Conservation (phyloP, 2,329 filamentous ascomycete species). For the Fusarium longipes region DNA sequence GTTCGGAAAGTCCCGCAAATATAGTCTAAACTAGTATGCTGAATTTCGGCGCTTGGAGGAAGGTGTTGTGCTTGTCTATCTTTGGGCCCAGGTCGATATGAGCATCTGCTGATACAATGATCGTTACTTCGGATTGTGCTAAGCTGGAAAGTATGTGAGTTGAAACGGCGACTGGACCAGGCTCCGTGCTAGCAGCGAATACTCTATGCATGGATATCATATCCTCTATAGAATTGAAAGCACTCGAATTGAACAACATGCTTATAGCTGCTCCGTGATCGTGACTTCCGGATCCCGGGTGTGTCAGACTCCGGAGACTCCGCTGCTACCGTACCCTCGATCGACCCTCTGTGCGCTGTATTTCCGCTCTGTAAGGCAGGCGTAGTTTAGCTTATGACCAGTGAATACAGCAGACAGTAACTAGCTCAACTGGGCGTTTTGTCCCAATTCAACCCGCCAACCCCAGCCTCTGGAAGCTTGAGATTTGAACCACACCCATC, state of each 20-base stretch:
- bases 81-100: background rate
- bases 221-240: background rate
- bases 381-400: slow-evolving; percentile 27
- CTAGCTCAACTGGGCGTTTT: slow-evolving; percentile 3
- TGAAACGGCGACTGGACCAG: background rate
- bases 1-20: background rate
- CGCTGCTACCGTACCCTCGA: slow-evolving; percentile 7
- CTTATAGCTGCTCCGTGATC: slow-evolving; percentile 5
- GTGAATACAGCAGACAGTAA: background rate
- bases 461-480: slow-evolving; percentile 12
- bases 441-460: background rate
- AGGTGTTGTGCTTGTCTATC: background rate
- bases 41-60: background rate
- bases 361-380: slow-evolving; percentile 15
- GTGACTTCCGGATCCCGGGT: slow-evolving; percentile 10
- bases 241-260: background rate
- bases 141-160: background rate
- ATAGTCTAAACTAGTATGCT: background rate
- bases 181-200: background rate
- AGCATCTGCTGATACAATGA: background rate
- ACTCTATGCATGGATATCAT: background rate
- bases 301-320: slow-evolving; percentile 25
- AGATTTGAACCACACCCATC: slow-evolving; percentile 5
- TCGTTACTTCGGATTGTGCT: background rate
- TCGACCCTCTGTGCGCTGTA: slow-evolving; percentile 1